Base-by-base conservation (phyloP, 257 asterid species). In the Solanum clarkiae region DNA sequence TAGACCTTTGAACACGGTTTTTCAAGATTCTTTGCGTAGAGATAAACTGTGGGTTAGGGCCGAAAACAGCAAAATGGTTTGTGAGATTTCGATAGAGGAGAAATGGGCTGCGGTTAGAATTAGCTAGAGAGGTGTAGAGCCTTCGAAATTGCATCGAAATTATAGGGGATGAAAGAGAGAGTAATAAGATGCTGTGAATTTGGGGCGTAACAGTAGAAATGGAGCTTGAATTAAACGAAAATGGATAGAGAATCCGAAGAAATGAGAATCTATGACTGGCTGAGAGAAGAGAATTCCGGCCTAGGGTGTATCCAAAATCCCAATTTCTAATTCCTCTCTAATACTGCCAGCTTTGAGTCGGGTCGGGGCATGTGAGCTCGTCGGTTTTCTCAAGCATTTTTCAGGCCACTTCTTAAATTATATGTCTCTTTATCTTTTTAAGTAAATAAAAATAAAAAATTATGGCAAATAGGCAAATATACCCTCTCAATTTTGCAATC, bases 111-210 rank as follows among this genome's bases (percentile, higher is more conserved):
- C 57, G 84, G 86, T 84, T 24, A 72, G 93, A 84, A 88, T 88
- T 91, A 42, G 92, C 63, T 24, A 91, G 57, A 65, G 93, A 88
- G 87, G 88, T 77, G 84, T 90, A 89, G 65, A 91, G 83, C 88
- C 91, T 92, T 60, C 91, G 93, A 90, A 91, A 84, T 47, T 90
- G 91, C 98, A 95, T 95, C 90, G 97, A 92, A 63, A 84, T 81
- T 68, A 32, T 56, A 24, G 82, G 24, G 84, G 79, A 55, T 62
- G 47, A 17, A 44, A 60, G 42, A 82, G 71, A 57, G 71, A 60
- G 10, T 24, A 36, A 36, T 8, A 81, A 75, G 24, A 75, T 15
- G 24, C 45, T 49, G 62, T 15, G 62, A 24, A 42, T 70, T 70
- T 17, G 49, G 24, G 51, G 42, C 6, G 5, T 13, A 1, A 24